phyloP scores from a whole-genome alignment of 768 basidiomycete species.

The Trametes cingulata region DNA sequence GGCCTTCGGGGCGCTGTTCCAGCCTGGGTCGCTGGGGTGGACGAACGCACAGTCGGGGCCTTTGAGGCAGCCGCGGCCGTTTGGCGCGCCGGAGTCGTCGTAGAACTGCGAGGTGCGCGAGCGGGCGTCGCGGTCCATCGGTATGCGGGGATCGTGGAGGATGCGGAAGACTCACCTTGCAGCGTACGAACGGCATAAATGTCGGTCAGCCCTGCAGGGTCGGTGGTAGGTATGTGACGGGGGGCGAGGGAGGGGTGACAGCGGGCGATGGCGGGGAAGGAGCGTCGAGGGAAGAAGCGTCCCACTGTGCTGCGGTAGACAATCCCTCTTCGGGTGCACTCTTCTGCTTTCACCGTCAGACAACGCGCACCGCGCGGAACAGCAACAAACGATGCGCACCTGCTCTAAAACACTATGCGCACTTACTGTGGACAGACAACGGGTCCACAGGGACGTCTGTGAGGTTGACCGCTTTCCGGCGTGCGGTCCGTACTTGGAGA shows the following conservation, averaged over 20 bases:
- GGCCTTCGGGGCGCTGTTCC: slow-evolving; percentile 30
- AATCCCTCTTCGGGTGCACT: too few relatives aligned
- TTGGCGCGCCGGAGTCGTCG: slow-evolving; percentile 32
- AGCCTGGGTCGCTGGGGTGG: slow-evolving; percentile 37
- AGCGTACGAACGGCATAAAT: slow-evolving; percentile 17
- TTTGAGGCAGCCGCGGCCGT: slow-evolving; percentile 30
- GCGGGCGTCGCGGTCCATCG: slow-evolving; percentile 3
- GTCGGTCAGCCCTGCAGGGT: not conserved
- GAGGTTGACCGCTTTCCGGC: too few relatives aligned
- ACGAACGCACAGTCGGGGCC: slow-evolving; percentile 31
- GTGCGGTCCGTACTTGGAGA: too few relatives aligned
- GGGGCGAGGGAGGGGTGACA: slow-evolving; percentile 4
- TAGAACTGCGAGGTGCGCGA: slow-evolving; percentile 22
- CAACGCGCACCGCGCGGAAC: too few relatives aligned
- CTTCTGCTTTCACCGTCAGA: too few relatives aligned
- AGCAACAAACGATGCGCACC: too few relatives aligned
- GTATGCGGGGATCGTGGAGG: slow-evolving; percentile 22
- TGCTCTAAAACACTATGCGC: too few relatives aligned
- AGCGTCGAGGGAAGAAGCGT: not conserved
- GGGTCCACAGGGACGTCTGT: too few relatives aligned
- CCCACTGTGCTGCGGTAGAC: too few relatives aligned
- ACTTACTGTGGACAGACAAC: too few relatives aligned
- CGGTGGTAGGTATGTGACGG: slow-evolving; percentile 12
- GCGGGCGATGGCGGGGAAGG: too few relatives aligned
- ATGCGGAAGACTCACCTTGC: slow-evolving; percentile 17